Conservation (phyloP, 192 early-diverging fungal genomes). For the Coemansia sp. region DNA sequence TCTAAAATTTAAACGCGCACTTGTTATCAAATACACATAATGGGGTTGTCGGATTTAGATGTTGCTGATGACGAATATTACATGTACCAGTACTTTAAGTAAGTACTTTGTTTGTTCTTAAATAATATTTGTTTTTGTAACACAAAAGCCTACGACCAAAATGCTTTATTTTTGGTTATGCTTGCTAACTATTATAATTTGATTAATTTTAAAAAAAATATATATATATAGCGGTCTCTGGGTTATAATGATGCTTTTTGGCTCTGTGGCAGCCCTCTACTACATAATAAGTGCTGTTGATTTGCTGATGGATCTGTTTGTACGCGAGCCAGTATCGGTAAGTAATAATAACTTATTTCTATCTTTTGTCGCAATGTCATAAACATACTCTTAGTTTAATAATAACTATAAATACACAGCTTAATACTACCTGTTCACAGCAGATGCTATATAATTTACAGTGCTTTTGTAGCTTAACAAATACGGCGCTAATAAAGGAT, state of each 20-base stretch:
- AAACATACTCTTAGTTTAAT: not conserved
- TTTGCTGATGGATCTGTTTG: conserved; percentile 36
- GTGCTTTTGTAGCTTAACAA: conserved; percentile 20
- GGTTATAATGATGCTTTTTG: conserved; percentile 49
- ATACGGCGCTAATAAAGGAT: conserved; percentile 38
- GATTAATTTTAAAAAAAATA: not conserved
- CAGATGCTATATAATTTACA: not conserved
- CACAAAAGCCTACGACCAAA: not conserved
- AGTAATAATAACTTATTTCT: not conserved
- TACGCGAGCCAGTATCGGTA: conserved; percentile 30
- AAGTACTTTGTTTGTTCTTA: not conserved
- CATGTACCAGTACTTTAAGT: conserved; percentile 37
- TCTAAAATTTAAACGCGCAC: not conserved
- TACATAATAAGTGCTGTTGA: conserved; percentile 25
- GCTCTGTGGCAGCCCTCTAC: conserved; percentile 27
- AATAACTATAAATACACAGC: not conserved
- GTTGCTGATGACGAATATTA: conserved; percentile 19
- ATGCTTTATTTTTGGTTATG: not conserved
- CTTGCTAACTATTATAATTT: not conserved
- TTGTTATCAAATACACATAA: conserved; percentile 1
- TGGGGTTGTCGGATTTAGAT: conserved; percentile 15
- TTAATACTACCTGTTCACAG: not conserved
- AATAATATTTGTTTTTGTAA: not conserved
- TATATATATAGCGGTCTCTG: conserved; percentile 27
- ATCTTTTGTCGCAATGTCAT: not conserved